A percentile compares a stretch with the other conserved stretches of the same genome.
Evolutionary conservation across 495 filamentous ascomycete genomes (phyloP).

Genomic region (Penicillium robsamsonii): DNA sequence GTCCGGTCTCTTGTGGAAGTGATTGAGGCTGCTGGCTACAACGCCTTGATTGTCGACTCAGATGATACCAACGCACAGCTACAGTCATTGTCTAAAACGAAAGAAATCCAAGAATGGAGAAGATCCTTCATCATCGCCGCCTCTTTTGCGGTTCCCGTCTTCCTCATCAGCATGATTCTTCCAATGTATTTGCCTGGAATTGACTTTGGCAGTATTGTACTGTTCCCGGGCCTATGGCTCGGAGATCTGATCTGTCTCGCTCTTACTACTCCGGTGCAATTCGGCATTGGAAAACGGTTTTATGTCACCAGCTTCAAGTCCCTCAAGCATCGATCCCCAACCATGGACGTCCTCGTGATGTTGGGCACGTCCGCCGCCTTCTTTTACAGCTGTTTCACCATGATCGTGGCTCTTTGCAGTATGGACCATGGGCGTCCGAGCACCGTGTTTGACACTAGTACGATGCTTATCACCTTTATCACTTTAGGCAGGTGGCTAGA

Average conservation of each 20-base stretch:
- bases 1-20: conserved; percentile 78
- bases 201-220: conserved; percentile 66
- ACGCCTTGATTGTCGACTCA: conserved; percentile 83
- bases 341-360: conserved; percentile 97
- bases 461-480: conserved; percentile 98
- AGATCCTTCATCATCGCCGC: conserved; percentile 71
- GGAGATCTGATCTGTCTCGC: conserved; percentile 80
- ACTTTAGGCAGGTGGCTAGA: conserved; percentile 89
- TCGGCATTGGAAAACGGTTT: conserved; percentile 91
- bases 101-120: conserved; percentile 91
- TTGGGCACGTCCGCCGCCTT: conserved; percentile 95
- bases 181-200: conserved; percentile 72
- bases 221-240: conserved; percentile 75
- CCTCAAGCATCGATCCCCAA: conserved; percentile 81
- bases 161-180: conserved; percentile 87
- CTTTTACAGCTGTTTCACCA: conserved; percentile 90
- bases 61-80: conserved; percentile 97
- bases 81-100: conserved; percentile 92
- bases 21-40: conserved; percentile 77
- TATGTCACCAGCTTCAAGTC: conserved; percentile 90
- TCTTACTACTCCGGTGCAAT: conserved; percentile 91
- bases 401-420: conserved; percentile 72
- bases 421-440: conserved; percentile 71
- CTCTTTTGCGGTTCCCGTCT: conserved; percentile 85
- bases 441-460: conserved; percentile 95